These are phyloP conservation scores for Papiliotrema laurentii DNA, from an alignment of 1,284 basidiomycete genomes.

Conservation along the genomic window DNA sequence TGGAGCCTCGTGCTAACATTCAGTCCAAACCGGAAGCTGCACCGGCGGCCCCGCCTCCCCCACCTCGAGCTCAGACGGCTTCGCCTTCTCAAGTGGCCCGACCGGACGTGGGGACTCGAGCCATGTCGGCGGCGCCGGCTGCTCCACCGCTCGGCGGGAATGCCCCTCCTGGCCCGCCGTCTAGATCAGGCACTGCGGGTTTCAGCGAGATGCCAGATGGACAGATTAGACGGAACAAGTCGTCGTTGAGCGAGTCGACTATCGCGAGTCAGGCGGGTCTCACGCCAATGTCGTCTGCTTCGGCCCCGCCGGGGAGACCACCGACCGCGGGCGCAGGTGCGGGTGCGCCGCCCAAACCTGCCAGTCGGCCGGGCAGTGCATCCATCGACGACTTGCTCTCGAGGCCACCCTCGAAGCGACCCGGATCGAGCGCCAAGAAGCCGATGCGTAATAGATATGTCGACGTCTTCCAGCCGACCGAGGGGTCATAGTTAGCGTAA, in stretches of 20 bases:
- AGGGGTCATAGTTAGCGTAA: constrained; percentile 1
- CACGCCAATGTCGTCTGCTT: constrained; percentile 1
- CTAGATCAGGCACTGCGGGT: constrained; percentile 44
- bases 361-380: constrained; percentile 38
- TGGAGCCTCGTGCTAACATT: background rate
- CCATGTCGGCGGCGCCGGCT: constrained; percentile 28
- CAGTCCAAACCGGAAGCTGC: constrained; percentile 57
- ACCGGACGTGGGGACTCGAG: constrained; percentile 57
- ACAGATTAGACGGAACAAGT: constrained; percentile 50
- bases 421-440: constrained; percentile 54
- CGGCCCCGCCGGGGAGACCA: background rate
- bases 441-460: constrained; percentile 76
- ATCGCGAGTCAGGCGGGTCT: constrained; percentile 51
- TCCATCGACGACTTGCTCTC: constrained; percentile 45
- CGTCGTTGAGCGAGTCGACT: constrained; percentile 37
- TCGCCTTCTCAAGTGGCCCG: constrained; percentile 60
- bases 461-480: constrained; percentile 37
- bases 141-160: constrained; percentile 6
- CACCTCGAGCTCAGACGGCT: constrained; percentile 70
- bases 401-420: constrained; percentile 40
- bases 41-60: constrained; percentile 54
- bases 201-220: constrained; percentile 23
- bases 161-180: constrained; percentile 1
- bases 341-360: constrained; percentile 9
- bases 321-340: background rate